Evolutionary conservation across 768 basidiomycete genomes (phyloP).

Genomic region (Calvatia gigantea): DNA sequence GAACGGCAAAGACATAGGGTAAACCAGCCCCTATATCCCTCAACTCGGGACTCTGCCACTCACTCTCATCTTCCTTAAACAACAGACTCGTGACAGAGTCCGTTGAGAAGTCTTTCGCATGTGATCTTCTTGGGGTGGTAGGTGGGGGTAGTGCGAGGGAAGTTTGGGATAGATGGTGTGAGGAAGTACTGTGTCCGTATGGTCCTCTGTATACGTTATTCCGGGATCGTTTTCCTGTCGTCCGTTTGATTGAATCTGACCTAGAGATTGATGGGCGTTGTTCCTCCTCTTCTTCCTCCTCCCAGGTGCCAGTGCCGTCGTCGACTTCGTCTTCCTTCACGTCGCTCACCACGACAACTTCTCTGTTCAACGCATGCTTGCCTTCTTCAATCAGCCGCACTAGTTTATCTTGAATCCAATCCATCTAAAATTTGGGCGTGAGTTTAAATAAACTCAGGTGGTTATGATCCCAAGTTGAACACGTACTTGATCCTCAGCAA

Average conservation of each 20-base stretch:
- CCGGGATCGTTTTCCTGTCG: slow-evolving; percentile 5
- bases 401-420: slow-evolving; percentile 77
- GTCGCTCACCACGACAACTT: slow-evolving; percentile 77
- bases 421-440: slow-evolving; percentile 58
- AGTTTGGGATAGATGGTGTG: background rate
- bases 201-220: background rate
- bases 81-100: slow-evolving; percentile 7
- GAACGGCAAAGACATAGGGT: background rate
- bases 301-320: slow-evolving; percentile 73
- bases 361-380: slow-evolving; percentile 69
- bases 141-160: background rate
- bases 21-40: slow-evolving; percentile 33
- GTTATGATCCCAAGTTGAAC: background rate
- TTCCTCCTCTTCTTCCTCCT: slow-evolving; percentile 50
- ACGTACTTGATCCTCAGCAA: slow-evolving; percentile 41
- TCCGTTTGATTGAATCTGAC: background rate
- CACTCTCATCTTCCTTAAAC: slow-evolving; percentile 40
- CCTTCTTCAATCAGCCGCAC: slow-evolving; percentile 73
- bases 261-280: slow-evolving; percentile 1
- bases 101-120: slow-evolving; percentile 17
- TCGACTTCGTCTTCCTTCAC: slow-evolving; percentile 72
- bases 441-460: background rate
- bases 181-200: slow-evolving; percentile 1
- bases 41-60: slow-evolving; percentile 64
- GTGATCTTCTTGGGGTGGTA: slow-evolving; percentile 11